Base-by-base conservation (phyloP, 768 basidiomycete species). In the Psilocybe azurescens region DNA sequence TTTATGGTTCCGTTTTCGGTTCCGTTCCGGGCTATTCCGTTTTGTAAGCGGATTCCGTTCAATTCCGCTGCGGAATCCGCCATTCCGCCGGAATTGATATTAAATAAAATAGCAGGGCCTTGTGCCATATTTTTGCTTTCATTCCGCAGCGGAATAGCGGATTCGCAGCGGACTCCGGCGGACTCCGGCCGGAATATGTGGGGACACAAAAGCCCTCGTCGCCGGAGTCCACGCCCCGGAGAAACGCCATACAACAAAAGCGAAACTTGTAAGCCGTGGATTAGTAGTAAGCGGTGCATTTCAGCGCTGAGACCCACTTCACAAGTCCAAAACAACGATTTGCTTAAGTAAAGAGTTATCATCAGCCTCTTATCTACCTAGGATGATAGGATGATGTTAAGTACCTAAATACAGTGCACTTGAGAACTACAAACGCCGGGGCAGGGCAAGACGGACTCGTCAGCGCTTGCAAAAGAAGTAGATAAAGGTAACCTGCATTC, bases 301-400 rank as follows among this genome's bases (percentile, higher is more conserved):
- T 29, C 16, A 10, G 24, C 5, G 18, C 20, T 29, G 16, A 20
- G 39, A 39, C 65, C 47, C 59, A 71, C 66, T 70, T 60, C 18
- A 72, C 44, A 18, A 72, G 65, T n/a, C 70, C 70, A 53, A 68
- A 71, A 49, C 69, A 72, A 6, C 71, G 64, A 56, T 71, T 71
- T 10, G 47, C 33, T 36, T 5, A 36, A 36, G 33, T 48, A 36
- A 10, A 44, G 59, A 60, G 9, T 13, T 29, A 56, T 30, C 46
- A 46, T 52, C 51, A 54, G 29, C 13, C 29, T 29, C 9, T 5
- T 6, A 13, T 1, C 24, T 6, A 13, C 2, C 24, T 14, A 32
- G 33, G 11, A 52, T 52, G 6, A 58, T 51, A 66, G 60, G 52
- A 67, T 44, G 30, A 14, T 24, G 10, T 24, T 44, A 14, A 57